Conservation (phyloP, 768 basidiomycete species). For the Tubosaeta sp. region DNA sequence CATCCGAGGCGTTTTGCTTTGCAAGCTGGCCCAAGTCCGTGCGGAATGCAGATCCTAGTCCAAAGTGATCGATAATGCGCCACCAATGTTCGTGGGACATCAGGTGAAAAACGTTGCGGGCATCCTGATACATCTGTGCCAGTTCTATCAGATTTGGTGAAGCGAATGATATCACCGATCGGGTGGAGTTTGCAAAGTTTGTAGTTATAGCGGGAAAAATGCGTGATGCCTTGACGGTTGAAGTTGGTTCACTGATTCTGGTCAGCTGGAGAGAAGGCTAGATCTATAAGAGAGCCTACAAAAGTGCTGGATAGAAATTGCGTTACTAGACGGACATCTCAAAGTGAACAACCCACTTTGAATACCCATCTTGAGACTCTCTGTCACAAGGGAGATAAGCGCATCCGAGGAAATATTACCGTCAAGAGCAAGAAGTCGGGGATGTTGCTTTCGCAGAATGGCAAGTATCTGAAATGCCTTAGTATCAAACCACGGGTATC, state of each 20-base stretch:
- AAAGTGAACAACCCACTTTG: slow-evolving; percentile 42
- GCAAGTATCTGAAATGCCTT: slow-evolving; percentile 42
- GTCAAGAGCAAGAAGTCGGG: slow-evolving; percentile 66
- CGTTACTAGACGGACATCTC: not conserved
- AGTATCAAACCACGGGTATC: not conserved
- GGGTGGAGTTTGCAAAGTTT: slow-evolving; percentile 28
- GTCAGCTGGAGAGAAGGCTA: slow-evolving; percentile 4
- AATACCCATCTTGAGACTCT: slow-evolving; percentile 46
- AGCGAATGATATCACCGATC: slow-evolving; percentile 59
- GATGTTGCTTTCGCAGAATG: slow-evolving; percentile 45
- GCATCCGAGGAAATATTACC: slow-evolving; percentile 62
- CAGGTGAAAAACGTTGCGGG: slow-evolving; percentile 44
- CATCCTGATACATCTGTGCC: slow-evolving; percentile 49
- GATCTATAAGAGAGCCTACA: slow-evolving; percentile 42
- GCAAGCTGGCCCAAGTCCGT: slow-evolving; percentile 61
- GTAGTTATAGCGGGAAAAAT: slow-evolving; percentile 62
- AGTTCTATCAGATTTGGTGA: slow-evolving; percentile 89
- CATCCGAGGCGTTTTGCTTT: slow-evolving; percentile 39
- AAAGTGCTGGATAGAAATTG: slow-evolving; percentile 53
- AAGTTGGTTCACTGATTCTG: slow-evolving; percentile 82
- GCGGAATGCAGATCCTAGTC: slow-evolving; percentile 64
- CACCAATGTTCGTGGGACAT: slow-evolving; percentile 61
- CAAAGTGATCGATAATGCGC: slow-evolving; percentile 57
- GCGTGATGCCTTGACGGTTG: slow-evolving; percentile 68
- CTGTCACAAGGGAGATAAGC: slow-evolving; percentile 47